These are phyloP conservation scores for Hypoxylon sp. DNA, from an alignment of 2,329 filamentous ascomycete genomes.

Conservation along the genomic window DNA sequence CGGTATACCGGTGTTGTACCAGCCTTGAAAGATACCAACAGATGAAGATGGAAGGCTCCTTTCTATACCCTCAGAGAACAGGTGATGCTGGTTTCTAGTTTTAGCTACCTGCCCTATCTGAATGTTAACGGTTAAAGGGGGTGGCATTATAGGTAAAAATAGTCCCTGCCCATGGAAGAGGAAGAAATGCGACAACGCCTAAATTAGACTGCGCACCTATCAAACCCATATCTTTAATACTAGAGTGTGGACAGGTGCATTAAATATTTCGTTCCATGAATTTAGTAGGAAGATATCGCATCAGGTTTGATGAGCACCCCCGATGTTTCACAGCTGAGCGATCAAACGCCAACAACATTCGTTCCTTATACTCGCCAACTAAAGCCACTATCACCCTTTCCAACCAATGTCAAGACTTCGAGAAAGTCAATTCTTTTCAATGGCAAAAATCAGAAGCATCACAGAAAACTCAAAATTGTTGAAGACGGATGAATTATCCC, in stretches of 20 bases:
- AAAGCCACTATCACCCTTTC: neutral
- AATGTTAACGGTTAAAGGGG: neutral
- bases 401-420: too few relatives aligned
- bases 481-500: constrained; percentile 17
- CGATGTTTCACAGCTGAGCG: constrained; percentile 33
- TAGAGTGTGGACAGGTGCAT: constrained; percentile 6
- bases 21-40: neutral
- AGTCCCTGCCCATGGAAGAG: neutral
- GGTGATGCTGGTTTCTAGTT: neutral
- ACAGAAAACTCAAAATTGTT: neutral
- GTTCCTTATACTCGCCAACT: neutral
- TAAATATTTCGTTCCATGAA: neutral
- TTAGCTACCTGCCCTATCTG: neutral
- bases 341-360: constrained; percentile 24
- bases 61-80: neutral
- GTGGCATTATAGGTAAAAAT: neutral
- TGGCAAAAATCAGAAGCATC: neutral
- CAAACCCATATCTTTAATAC: neutral
- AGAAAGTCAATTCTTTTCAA: neutral
- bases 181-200: neutral
- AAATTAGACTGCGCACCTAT: neutral
- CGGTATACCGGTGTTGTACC: neutral
- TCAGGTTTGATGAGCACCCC: constrained; percentile 21
- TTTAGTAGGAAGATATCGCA: neutral
- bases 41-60: neutral